A percentile compares a stretch with the other conserved stretches of the same genome.
These are phyloP conservation scores for Talaromyces funiculosus DNA, from an alignment of 2,329 filamentous ascomycete genomes.

Conservation along the genomic window DNA sequence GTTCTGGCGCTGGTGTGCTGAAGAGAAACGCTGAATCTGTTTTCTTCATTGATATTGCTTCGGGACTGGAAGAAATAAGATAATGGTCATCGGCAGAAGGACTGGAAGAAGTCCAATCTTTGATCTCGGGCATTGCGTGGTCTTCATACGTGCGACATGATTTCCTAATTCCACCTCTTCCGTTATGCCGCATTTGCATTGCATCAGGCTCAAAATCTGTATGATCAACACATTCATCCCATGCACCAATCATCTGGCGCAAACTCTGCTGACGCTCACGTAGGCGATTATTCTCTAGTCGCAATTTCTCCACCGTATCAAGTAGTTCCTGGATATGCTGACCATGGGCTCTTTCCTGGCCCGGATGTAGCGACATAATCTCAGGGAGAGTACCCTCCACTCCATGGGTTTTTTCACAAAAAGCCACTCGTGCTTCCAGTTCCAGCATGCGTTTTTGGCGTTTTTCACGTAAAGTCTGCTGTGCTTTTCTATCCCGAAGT, in stretches of 20 bases:
- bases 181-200: not conserved
- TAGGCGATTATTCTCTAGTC: slow-evolving; percentile 21
- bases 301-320: slow-evolving; percentile 19
- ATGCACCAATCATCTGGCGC: slow-evolving; percentile 19
- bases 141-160: not conserved
- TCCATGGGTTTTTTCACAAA: slow-evolving; percentile 23
- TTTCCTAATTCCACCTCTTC: not conserved
- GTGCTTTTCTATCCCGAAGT: slow-evolving; percentile 24
- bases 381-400: not conserved
- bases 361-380: no score
- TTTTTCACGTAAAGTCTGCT: slow-evolving; percentile 24
- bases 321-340: slow-evolving; percentile 16
- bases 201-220: not conserved
- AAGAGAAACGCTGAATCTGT: not conserved
- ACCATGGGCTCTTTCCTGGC: not conserved
- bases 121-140: not conserved
- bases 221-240: slow-evolving; percentile 18
- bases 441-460: slow-evolving; percentile 18
- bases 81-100: not conserved
- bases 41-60: not conserved
- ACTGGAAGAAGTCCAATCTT: not conserved
- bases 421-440: slow-evolving; percentile 20
- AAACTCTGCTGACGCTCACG: slow-evolving; percentile 17
- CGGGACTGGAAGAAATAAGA: not conserved
- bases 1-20: not conserved